phyloP scores from a whole-genome alignment of 1,139 yeast species.

The Barnettozyma hawaiiensis region DNA sequence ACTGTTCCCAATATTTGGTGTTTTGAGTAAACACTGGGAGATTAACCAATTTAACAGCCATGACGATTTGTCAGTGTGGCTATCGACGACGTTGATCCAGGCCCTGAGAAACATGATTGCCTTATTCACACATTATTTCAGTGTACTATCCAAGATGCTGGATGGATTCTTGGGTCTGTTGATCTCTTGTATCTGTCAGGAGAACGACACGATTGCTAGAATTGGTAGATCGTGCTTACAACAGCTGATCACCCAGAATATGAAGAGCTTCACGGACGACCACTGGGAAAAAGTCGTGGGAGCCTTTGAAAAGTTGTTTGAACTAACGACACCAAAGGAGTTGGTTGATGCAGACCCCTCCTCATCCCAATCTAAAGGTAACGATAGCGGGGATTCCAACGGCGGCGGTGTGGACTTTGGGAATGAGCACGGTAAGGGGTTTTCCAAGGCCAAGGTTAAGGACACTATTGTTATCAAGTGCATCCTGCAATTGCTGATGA shows the following conservation, averaged over 20 bases:
- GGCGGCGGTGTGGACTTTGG: slow-evolving; percentile 23
- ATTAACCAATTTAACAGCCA: slow-evolving; percentile 58
- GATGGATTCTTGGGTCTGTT: slow-evolving; percentile 73
- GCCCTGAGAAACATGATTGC: slow-evolving; percentile 88
- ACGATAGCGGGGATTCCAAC: slow-evolving; percentile 20
- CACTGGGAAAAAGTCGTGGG: slow-evolving; percentile 76
- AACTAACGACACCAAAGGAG: slow-evolving; percentile 80
- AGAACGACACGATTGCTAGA: slow-evolving; percentile 91
- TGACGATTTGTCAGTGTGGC: slow-evolving; percentile 91
- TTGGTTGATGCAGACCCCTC: slow-evolving; percentile 76
- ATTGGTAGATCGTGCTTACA: slow-evolving; percentile 89
- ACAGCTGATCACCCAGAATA: slow-evolving; percentile 70
- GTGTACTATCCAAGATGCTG: slow-evolving; percentile 62
- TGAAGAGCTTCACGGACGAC: slow-evolving; percentile 48
- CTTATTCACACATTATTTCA: slow-evolving; percentile 75
- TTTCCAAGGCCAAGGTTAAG: slow-evolving; percentile 41
- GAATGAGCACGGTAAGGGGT: slow-evolving; percentile 7
- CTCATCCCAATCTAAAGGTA: slow-evolving; percentile 24
- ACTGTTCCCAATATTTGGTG: slow-evolving; percentile 84
- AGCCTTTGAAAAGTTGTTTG: slow-evolving; percentile 65
- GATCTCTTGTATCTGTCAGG: slow-evolving; percentile 89
- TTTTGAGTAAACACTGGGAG: slow-evolving; percentile 73
- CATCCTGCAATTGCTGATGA: slow-evolving; percentile 82
- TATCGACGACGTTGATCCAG: slow-evolving; percentile 92
- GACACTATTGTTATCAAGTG: slow-evolving; percentile 87